Base-by-base conservation (phyloP, 306 rosid species). In the Ormosia semicastrata region DNA sequence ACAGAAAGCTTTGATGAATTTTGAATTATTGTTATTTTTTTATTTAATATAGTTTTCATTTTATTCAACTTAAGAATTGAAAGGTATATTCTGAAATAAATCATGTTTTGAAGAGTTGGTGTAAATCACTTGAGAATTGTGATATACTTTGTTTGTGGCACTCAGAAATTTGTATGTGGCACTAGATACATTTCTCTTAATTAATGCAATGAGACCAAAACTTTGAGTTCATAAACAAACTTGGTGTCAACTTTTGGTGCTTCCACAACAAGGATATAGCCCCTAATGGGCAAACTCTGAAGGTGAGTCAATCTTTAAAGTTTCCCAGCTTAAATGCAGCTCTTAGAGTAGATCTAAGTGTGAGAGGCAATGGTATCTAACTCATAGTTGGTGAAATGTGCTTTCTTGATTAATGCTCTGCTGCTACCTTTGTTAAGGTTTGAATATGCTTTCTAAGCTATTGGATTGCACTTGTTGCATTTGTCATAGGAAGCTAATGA, bases 191-290 rank as follows among this genome's bases (percentile, higher is more conserved):
- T 10, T 30, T 85, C 33, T 71, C 18, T 77, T 74, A 36, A 54
- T 82, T 13, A 8, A 49, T 54, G 49, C 90, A 95, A 98, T 95
- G 97, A 89, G 90, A 82, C 98, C 94, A 70, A 70, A 95, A 93
- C 81, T 95, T 95, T 66, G 94, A 95, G 90, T 95, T 93, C 90
- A 85, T 95, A 75, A 84, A 89, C 77, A 95, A 95, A 85, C 93
- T 95, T 65, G 98, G 99, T 47, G 97, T 93, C 5, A 93, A 95
- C 34, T 40, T 82, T 79, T 95, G 99, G 99, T 93, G 98, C 86
- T 95, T 95, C 89, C 99, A 95, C 43, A 95, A 95, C 81, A 88
- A 94, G 87, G 99, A 93, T 78, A 93, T 95, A 72, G 98, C 98
- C 76, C 95, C 95, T 12, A 97, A 91, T 87, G 97, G 89, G 1